Base-by-base conservation (phyloP, 2,329 filamentous ascomycete genomes). In the Westerdykella ornata region DNA sequence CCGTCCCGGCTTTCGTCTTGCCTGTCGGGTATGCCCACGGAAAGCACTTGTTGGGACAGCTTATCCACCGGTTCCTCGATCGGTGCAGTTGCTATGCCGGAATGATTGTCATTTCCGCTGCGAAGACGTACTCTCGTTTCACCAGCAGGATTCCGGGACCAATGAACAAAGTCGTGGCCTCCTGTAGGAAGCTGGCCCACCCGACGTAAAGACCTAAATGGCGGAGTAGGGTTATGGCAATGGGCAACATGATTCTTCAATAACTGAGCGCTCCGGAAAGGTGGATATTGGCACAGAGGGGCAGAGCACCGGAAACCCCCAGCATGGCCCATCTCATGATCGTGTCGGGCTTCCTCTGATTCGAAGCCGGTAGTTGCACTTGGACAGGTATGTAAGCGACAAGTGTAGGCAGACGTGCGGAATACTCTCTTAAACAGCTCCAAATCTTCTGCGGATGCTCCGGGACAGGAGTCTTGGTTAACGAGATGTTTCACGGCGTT, bases 311-410 rank as follows among this genome's bases (percentile, higher is more conserved):
- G 39, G 26, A 45, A 43, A 11, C 44, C 45, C 26, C 45, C 42
- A n/a, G 35, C 38, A 37, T 49, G 47, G 5, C 38, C 35, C 3
- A 36, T 31, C 15, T 49, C 47, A 18, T 49, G 47, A 18, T 47
- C 39, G 12, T 30, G 38, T 13, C 44, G 47, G 3, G 38, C 34
- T 28, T 35, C 16, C 17, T 38, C 43, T 14, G 39, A 37, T n/a
- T 45, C 39, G 15, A 51, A 51, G n/a, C 48, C 48, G 3, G 48
- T 20, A 12, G 48, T 48, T 1, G 48, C 48, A n/a, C 43, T 35
- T 3, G 45, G 43, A 33, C 48, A 51, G 13, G 38, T 42, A 8
- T 35, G 40, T 2, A 51, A 32, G 11, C 46, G 43, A 32, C 48
- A 48, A 3, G 48, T 51, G 32, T 43, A 51, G 3, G 48, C 48